Conservation (phyloP, 129 eudicot genomes). For the Solidago caesia region DNA sequence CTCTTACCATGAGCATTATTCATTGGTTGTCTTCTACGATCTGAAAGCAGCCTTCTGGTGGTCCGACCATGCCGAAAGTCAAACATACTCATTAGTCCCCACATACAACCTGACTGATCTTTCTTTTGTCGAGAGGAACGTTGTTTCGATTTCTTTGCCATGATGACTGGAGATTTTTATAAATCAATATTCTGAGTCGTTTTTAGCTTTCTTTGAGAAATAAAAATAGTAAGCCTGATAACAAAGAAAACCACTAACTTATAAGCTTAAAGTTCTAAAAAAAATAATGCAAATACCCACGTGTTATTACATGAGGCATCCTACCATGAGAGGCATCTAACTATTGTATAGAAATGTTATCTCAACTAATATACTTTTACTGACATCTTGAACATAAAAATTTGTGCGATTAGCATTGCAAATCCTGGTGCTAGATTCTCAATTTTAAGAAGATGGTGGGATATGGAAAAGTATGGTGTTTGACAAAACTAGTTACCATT, state of each 20-base stretch:
- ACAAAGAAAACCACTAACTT: slow-evolving; percentile 26
- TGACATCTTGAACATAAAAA: background rate
- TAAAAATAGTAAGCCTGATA: slow-evolving; percentile 28
- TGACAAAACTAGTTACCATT: background rate
- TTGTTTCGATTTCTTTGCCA: slow-evolving; percentile 76
- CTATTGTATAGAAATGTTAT: background rate
- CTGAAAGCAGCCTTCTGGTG: slow-evolving; percentile 62
- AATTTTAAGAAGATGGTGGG: background rate
- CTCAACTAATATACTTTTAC: background rate
- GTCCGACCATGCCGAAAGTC: slow-evolving; percentile 77
- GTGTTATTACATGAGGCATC: slow-evolving; percentile 6
- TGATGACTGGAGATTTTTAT: slow-evolving; percentile 17
- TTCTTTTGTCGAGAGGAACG: slow-evolving; percentile 52
- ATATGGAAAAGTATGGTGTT: slow-evolving; percentile 2
- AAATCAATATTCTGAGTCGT: slow-evolving; percentile 17
- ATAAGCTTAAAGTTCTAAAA: slow-evolving; percentile 13
- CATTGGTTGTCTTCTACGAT: slow-evolving; percentile 44
- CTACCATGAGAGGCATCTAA: slow-evolving; percentile 1
- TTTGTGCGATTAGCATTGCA: background rate
- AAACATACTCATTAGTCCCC: slow-evolving; percentile 74
- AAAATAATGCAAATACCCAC: slow-evolving; percentile 6
- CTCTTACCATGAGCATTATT: slow-evolving; percentile 51
- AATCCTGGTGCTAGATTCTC: background rate
- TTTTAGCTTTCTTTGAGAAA: slow-evolving; percentile 14
- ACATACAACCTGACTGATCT: slow-evolving; percentile 78